Conservation (phyloP, 306 rosid genomes). For the Sicyos baderoa region DNA sequence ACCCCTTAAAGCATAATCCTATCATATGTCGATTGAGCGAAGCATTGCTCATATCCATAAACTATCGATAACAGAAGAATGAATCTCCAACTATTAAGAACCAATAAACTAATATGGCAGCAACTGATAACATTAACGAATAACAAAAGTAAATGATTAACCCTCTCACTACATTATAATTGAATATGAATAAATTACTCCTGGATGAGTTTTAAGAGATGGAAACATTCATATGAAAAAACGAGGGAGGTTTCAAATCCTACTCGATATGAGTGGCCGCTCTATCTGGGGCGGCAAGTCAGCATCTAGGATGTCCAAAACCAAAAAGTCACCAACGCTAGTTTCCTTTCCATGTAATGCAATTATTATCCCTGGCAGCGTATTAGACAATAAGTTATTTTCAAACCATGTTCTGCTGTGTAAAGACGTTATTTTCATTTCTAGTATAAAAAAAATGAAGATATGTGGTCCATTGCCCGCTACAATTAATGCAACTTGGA, state of each 20-base stretch:
- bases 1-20: no score
- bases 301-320: constrained; percentile 74
- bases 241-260: constrained; percentile 8
- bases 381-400: constrained; percentile 16
- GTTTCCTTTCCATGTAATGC: constrained; percentile 78
- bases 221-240: constrained; percentile 22
- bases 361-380: constrained; percentile 46
- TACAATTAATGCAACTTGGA: background rate
- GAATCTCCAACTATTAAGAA: background rate
- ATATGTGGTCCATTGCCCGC: background rate
- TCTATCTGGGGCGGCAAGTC: constrained; percentile 89
- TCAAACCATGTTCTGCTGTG: no score
- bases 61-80: background rate
- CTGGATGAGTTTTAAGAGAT: constrained; percentile 11
- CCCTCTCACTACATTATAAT: background rate
- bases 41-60: background rate
- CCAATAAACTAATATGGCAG: background rate
- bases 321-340: constrained; percentile 62
- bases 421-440: no score
- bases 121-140: background rate
- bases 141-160: no score
- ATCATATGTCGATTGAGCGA: background rate
- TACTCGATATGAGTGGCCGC: constrained; percentile 58
- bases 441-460: no score
- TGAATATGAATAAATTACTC: background rate